Evolutionary conservation across 768 basidiomycete genomes (phyloP).

Genomic region (Leccinellum albellum): DNA sequence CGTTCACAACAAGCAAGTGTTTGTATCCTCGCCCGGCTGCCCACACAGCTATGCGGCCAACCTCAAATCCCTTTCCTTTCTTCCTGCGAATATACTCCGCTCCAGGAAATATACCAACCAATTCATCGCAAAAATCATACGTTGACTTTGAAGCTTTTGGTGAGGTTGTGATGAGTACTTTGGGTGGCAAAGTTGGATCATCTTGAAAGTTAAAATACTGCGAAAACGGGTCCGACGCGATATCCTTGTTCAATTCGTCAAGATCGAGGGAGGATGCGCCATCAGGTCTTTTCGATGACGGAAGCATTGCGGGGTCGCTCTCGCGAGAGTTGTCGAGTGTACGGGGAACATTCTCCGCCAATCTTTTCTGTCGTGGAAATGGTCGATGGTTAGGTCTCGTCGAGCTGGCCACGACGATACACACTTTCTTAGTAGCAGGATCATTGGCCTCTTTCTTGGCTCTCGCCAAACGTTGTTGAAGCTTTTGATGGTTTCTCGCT

Average conservation of each 20-base stretch:
- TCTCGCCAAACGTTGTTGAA: conserved; percentile 72
- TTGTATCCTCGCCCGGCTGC: conserved; percentile 85
- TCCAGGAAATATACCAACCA: conserved; percentile 86
- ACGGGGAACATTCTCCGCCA: conserved; percentile 79
- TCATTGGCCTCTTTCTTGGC: conserved; percentile 76
- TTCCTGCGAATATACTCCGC: conserved; percentile 85
- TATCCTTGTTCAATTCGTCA: conserved; percentile 63
- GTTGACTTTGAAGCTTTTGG: conserved; percentile 84
- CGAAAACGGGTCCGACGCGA: conserved; percentile 73
- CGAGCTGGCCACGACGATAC: conserved; percentile 14
- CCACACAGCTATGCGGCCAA: conserved; percentile 91
- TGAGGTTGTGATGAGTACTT: conserved; percentile 88
- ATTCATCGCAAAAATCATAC: conserved; percentile 90
- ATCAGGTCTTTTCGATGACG: conserved; percentile 30
- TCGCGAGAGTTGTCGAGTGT: conserved; percentile 94
- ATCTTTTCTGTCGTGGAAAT: conserved; percentile 63
- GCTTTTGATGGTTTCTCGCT: conserved; percentile 74
- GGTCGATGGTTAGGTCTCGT: neutral
- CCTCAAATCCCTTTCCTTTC: conserved; percentile 86
- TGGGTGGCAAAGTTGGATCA: conserved; percentile 73
- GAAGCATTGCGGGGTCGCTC: conserved; percentile 53
- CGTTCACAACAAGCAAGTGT: conserved; percentile 89
- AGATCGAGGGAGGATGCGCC: conserved; percentile 36
- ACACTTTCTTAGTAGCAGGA: conserved; percentile 74
- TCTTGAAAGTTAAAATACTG: conserved; percentile 67